Percentiles rank a stretch among this genome's conserved stretches.
phyloP scores from a whole-genome alignment of 805 yeast species.

The Wickerhamiella shivajii region DNA sequence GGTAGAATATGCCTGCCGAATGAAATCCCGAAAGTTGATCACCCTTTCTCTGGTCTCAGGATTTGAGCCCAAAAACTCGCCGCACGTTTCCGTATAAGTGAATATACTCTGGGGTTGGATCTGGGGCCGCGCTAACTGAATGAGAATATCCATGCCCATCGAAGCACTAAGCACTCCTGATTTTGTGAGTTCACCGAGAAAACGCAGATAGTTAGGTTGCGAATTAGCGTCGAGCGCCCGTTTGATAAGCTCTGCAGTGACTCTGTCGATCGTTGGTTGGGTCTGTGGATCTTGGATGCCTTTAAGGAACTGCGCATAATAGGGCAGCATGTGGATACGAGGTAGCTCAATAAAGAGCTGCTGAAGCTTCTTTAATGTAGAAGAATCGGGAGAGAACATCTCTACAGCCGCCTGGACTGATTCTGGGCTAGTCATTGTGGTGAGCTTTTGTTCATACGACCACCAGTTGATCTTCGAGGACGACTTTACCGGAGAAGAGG shows the following conservation, averaged over 20 bases:
- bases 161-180: neutral
- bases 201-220: slow-evolving; percentile 1
- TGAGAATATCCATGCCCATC: slow-evolving; percentile 4
- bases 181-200: slow-evolving; percentile 4
- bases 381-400: neutral
- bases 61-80: neutral
- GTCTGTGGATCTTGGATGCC: neutral
- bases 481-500: too few relatives aligned
- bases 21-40: slow-evolving; percentile 1
- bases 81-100: slow-evolving; percentile 4
- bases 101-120: slow-evolving; percentile 1
- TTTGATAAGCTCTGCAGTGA: neutral
- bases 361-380: slow-evolving; percentile 1
- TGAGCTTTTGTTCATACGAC: slow-evolving; percentile 3
- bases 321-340: slow-evolving; percentile 2
- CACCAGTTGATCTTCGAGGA: too few relatives aligned
- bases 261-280: slow-evolving; percentile 1
- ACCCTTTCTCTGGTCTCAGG: neutral
- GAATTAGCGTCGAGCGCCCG: slow-evolving; percentile 1
- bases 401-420: neutral
- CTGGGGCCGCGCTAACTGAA: slow-evolving; percentile 3
- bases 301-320: slow-evolving; percentile 1
- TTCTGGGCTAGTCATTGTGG: neutral
- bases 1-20: slow-evolving; percentile 1
- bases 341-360: slow-evolving; percentile 3